Base-by-base conservation (phyloP, 768 basidiomycete species). In the Agaricus sinodeliciosus region DNA sequence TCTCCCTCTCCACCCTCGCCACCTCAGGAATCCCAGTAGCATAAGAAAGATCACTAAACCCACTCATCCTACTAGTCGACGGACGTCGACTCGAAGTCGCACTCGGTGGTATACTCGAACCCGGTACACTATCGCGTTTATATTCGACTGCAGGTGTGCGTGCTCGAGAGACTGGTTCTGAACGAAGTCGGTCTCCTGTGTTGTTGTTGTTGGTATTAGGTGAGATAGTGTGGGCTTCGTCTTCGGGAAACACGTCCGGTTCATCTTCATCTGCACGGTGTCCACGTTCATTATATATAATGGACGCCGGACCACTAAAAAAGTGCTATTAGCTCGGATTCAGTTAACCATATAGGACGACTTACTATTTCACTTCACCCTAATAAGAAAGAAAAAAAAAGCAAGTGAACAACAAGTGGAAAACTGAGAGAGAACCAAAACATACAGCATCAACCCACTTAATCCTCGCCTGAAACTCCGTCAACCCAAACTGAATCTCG, bases 361-460 rank as follows among this genome's bases (percentile, higher is more conserved):
- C 84, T 69, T 66, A 89, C 87, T 89, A 88, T 69, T 78, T 85
- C 36, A 79, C 80, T 58, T 75, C 75, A 12, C 85, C 85, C 85
- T 87, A 59, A 2, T 35, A n/a, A n/a, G n/a, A n/a, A n/a, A n/a
- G 41, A 43, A 50, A 56, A 43, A 16, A 54, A 3, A 43, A 53
- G 27, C 36, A 45, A 31, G 48, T 25, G 22, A 42, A 28, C 39
- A 15, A 26, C 44, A 51, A 49, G 39, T n/a, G 43, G 28, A 22
- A 45, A 27, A n/a, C 13, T 12, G 36, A 3, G 8, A 25, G 22
- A 22, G 22, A 22, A 22, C 2, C 35, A 39, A 35, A 22, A 74
- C 86, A 53, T 62, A 87, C 87, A 61, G 86, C 82, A 60, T 90
- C 86, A 46, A 81, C 75, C 87, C 87, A 90, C 65, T 88, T 90